A percentile compares a stretch with the other conserved stretches of the same genome.
phyloP scores from a whole-genome alignment of 208 protist species.

The Herpetomonas samuelpessoai region DNA sequence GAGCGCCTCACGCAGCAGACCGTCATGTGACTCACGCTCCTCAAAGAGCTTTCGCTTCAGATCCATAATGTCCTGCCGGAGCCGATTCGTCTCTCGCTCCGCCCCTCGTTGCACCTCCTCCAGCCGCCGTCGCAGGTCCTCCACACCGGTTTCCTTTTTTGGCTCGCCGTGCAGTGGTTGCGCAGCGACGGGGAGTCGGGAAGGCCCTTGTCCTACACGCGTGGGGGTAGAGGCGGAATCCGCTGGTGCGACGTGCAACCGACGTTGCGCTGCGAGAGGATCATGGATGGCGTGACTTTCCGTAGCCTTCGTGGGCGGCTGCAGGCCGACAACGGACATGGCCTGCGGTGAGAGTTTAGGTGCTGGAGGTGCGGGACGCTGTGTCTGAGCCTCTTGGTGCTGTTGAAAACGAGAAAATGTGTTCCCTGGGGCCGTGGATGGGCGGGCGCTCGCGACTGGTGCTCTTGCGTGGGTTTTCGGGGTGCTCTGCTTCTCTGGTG shows the following conservation, averaged over 20 bases:
- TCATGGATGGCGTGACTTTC: background rate
- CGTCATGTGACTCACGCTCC: background rate
- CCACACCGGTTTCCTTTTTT: background rate
- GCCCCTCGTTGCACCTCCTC: background rate
- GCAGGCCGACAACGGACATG: background rate
- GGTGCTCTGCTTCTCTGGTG: background rate
- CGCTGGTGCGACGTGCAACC: background rate
- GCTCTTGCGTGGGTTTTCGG: no score
- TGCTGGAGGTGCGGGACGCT: background rate
- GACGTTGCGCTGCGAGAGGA: background rate
- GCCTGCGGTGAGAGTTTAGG: background rate
- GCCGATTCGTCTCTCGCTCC: background rate
- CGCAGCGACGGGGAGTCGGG: no score
- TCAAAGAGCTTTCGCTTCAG: background rate
- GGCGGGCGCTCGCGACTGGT: no score
- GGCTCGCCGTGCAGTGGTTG: background rate
- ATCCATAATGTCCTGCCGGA: background rate
- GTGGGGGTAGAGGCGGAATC: background rate
- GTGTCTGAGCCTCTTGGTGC: constrained; percentile 2
- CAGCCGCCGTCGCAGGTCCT: background rate
- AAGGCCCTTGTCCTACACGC: background rate
- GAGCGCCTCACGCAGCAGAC: background rate
- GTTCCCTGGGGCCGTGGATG: no score
- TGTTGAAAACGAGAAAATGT: no score
- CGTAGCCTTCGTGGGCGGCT: no score